Conservation (phyloP, 345 rosid species). For the Camelina neglecta region DNA sequence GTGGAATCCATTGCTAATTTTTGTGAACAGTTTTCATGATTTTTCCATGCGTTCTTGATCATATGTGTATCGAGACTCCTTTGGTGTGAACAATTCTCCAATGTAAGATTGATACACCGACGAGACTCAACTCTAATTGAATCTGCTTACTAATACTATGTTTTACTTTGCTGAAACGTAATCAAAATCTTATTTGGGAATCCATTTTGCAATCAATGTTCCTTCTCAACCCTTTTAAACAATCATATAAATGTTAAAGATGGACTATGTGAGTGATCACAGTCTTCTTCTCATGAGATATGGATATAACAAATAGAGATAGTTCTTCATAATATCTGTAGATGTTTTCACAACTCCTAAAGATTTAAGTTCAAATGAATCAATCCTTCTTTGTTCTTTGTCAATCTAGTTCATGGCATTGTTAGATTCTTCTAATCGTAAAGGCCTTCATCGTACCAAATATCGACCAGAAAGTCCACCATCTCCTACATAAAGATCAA, state of each 20-base stretch:
- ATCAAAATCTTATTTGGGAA: slow-evolving; percentile 17
- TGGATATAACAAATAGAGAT: slow-evolving; percentile 19
- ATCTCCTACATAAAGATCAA: slow-evolving; percentile 65
- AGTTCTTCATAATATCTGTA: slow-evolving; percentile 14
- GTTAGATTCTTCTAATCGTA: slow-evolving; percentile 64
- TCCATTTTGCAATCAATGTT: slow-evolving; percentile 6
- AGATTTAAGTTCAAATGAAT: slow-evolving; percentile 21
- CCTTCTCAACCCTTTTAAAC: neutral
- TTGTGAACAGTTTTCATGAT: slow-evolving; percentile 23
- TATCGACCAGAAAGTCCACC: slow-evolving; percentile 93
- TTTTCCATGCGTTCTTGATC: slow-evolving; percentile 17
- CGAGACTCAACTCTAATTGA: slow-evolving; percentile 11
- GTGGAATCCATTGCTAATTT: slow-evolving; percentile 28
- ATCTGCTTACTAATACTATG: neutral
- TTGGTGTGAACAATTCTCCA: slow-evolving; percentile 23
- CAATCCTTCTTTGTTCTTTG: slow-evolving; percentile 28
- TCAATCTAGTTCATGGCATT: slow-evolving; percentile 29
- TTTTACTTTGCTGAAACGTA: neutral
- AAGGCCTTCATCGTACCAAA: slow-evolving; percentile 88
- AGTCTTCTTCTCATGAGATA: neutral
- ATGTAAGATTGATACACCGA: slow-evolving; percentile 27
- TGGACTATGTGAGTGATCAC: slow-evolving; percentile 22
- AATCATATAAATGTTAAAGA: slow-evolving; percentile 30
- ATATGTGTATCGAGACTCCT: slow-evolving; percentile 21
- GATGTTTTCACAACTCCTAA: slow-evolving; percentile 27